Evolutionary conservation across 805 yeast species (phyloP).

Genomic region (Barnettozyma sucrosica): DNA sequence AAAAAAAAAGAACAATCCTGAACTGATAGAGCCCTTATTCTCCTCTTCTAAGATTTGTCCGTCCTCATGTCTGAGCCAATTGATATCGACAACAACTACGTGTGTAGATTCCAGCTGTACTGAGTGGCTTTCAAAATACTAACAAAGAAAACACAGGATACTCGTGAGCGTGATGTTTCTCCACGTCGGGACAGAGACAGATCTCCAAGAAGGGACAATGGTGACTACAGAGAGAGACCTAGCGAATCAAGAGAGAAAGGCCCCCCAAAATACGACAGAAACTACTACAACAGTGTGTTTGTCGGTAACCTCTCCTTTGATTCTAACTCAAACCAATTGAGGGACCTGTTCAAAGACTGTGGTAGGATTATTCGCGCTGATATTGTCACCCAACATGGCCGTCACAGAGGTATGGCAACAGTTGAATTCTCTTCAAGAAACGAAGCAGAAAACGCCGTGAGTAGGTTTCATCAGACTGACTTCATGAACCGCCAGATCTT

Average conservation of each 20-base stretch:
- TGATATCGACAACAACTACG: constrained; percentile 8
- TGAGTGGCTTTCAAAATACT: constrained; percentile 1
- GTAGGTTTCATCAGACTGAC: constrained; percentile 56
- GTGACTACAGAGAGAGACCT: constrained; percentile 26
- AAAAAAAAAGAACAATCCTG: not conserved
- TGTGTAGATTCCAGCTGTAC: not conserved
- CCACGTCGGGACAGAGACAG: constrained; percentile 26
- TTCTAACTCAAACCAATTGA: constrained; percentile 52
- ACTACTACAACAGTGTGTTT: constrained; percentile 63
- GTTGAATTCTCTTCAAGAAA: constrained; percentile 69
- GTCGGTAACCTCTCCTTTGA: constrained; percentile 70
- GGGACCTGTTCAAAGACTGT: constrained; percentile 49
- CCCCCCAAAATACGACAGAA: constrained; percentile 41
- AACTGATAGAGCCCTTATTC: too few relatives aligned
- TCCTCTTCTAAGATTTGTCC: not conserved
- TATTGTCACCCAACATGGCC: constrained; percentile 70
- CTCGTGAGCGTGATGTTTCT: constrained; percentile 26
- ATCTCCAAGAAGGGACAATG: constrained; percentile 32
- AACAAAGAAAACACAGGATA: constrained; percentile 15
- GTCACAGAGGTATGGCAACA: constrained; percentile 86
- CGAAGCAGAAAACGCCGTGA: constrained; percentile 68
- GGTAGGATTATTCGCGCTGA: constrained; percentile 78
- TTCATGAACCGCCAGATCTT: constrained; percentile 74
- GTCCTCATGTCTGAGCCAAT: constrained; percentile 8
- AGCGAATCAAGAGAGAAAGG: constrained; percentile 27